Evolutionary conservation across 2,329 filamentous ascomycete species (phyloP), one percentile per base, ranked within the genome.

Genomic region (Diaporthe citri): DNA sequence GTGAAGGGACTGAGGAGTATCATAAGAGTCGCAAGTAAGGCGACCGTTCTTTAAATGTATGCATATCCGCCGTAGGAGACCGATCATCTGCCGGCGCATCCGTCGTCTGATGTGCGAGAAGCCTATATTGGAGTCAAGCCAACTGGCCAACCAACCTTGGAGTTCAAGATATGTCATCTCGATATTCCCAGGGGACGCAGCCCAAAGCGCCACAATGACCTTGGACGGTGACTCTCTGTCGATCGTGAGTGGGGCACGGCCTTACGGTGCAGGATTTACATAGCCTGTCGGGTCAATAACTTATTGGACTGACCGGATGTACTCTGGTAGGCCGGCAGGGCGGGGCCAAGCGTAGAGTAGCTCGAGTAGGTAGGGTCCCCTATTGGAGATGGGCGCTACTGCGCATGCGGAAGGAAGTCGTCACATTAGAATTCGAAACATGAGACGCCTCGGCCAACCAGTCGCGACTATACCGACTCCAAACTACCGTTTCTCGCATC

Each of bases 361-460:
- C 31, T 31, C 31, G 31, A 31, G 31, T 1, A 10, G 6, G 48
- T 22, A 28, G 64, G 64, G n/a, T 31, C 48, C 64, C 46, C 48
- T 55, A 41, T 55, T 7, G 25, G 31, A 39, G 46, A 22, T 46
- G 64, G 46, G 41, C 22, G 46, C 46, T 67, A 67, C 64, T 67
- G 64, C 64, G 46, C 31, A 39, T 67, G 64, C 31, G 46, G 64
- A 52, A 36, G 46, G 64, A n/a, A 52, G 13, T 72, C 41, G 69
- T 59, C 69, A 60, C 41, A 39, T 60, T 46, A 62, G n/a, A 39
- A 62, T 55, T 55, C 48, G 34, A 69, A 59, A 72, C 70, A 72
- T 72, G 70, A 64, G 70, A 72, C 70, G 70, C 48, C 46, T 17
- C 17, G 56, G 31, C 70, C 57, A 72, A 72, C 55, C 70, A 72